Evolutionary conservation across 495 filamentous ascomycete genomes (phyloP).

Genomic region (Parathielavia appendiculata): DNA sequence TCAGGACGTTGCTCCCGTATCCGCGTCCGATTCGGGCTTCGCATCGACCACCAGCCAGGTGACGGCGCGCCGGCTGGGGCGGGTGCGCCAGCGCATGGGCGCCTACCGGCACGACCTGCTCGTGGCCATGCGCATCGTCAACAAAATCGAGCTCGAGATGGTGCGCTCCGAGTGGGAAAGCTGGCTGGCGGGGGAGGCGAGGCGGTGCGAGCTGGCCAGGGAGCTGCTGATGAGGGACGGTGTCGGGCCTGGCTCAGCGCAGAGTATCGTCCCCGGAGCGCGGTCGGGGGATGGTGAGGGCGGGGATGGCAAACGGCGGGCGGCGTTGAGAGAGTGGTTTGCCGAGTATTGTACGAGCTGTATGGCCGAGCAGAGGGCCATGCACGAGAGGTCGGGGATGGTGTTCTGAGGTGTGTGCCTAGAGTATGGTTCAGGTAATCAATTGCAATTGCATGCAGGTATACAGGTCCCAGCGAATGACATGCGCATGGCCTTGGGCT

Average conservation of each 20-base stretch:
- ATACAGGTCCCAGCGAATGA: too few relatives aligned
- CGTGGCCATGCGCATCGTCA: constrained; percentile 84
- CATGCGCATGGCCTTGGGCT: neutral
- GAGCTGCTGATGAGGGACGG: constrained; percentile 46
- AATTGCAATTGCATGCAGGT: too few relatives aligned
- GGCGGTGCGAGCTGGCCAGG: constrained; percentile 60
- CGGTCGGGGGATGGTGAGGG: constrained; percentile 1
- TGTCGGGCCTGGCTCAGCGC: constrained; percentile 25
- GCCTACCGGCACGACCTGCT: constrained; percentile 86
- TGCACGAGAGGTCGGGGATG: constrained; percentile 20
- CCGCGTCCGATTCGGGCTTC: constrained; percentile 33
- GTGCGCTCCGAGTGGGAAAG: constrained; percentile 83
- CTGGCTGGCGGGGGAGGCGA: constrained; percentile 71
- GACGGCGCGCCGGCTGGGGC: constrained; percentile 61
- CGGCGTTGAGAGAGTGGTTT: constrained; percentile 58
- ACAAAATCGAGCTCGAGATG: constrained; percentile 80
- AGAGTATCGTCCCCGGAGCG: constrained; percentile 4
- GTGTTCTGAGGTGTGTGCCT: neutral
- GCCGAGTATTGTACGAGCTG: constrained; percentile 72
- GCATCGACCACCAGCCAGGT: constrained; percentile 49
- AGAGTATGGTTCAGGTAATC: neutral
- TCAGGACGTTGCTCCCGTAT: constrained; percentile 26
- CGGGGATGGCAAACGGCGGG: constrained; percentile 21
- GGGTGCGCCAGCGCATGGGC: constrained; percentile 75
- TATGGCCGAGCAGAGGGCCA: constrained; percentile 49